Conservation (phyloP, 1,284 basidiomycete genomes). For the Anthracocystis setariae region DNA sequence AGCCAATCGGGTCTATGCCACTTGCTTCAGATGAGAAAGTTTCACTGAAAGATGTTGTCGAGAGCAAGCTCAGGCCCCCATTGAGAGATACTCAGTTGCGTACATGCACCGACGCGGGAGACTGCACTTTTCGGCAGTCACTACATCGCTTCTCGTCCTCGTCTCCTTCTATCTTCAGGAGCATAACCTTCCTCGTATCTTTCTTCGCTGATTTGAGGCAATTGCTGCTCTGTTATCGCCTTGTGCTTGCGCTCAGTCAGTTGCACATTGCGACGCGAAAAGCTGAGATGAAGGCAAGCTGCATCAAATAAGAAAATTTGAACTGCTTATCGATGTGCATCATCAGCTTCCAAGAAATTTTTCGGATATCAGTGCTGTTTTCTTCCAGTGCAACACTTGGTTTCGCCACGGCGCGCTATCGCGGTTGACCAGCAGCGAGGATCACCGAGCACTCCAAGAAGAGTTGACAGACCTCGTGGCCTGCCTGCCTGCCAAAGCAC, state of each 20-base stretch:
- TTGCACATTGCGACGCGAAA: background rate
- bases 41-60: too few species aligned
- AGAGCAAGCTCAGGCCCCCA: too few species aligned
- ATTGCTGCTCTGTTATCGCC: background rate
- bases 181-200: too few species aligned
- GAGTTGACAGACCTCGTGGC: background rate
- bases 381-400: slow-evolving; percentile 6
- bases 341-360: slow-evolving; percentile 6
- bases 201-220: too few species aligned
- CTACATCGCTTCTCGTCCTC: too few species aligned
- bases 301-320: slow-evolving; percentile 1
- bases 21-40: background rate
- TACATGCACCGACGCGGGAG: too few species aligned
- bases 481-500: too few species aligned
- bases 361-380: too few species aligned
- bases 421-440: too few species aligned
- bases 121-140: too few species aligned
- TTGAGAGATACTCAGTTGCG: too few species aligned
- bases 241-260: background rate
- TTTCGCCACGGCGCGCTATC: background rate
- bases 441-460: background rate
- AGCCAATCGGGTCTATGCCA: slow-evolving; percentile 21
- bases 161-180: too few species aligned
- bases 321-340: slow-evolving; percentile 31
- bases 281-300: background rate